Base-by-base conservation (phyloP, 2,329 filamentous ascomycete genomes). In the Dryadomyces quercivorus region DNA sequence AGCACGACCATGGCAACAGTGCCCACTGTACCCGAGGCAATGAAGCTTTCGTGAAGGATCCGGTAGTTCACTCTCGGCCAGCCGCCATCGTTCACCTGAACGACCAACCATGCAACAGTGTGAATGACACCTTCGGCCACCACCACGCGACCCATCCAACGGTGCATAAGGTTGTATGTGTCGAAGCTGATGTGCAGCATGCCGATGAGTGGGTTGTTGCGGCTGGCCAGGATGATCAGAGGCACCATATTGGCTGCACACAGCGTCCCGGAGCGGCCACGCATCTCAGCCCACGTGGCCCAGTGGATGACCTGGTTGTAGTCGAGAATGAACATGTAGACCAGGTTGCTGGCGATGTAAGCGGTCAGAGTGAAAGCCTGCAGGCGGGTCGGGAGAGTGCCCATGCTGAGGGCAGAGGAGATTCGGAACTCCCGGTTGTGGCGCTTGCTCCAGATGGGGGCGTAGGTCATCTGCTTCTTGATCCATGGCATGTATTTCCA, bases 201-300 rank as follows among this genome's bases (percentile, higher is more conserved):
- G 3, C 75, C 69, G 64, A 97, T 96, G 50, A 96, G 75, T 9
- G 89, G 88, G 71, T 97, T 98, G 74, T 97, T 97, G 65, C 93
- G 86, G 40, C 89, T 84, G 13, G 91, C 90, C 55, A 97, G 80
- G 59, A 97, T 80, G 63, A 97, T 78, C 34, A 96, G 81, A 5
- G 93, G 91, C 36, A 98, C 81, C 81, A 97, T 87, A 71, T 96
- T 98, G 63, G 95, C 79, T 12, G 90, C 76, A 5, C 91, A 84
- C 59, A 98, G 77, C 9, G 85, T 86, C 54, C 93, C 93, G 7
- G 87, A 86, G 56, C 93, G 82, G 42, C 91, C 91, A 62, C 93
- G 85, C 46, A 96, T 75, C 65, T 95, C 86, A 22, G 91, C 91
- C 34, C 87, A 74, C 31, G 94, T 75, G 2, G 84, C 77, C 63